A percentile compares a stretch with the other conserved stretches of the same genome.
Evolutionary conservation across 129 eudicot genomes (phyloP).

Genomic region (Apium graveolens): DNA sequence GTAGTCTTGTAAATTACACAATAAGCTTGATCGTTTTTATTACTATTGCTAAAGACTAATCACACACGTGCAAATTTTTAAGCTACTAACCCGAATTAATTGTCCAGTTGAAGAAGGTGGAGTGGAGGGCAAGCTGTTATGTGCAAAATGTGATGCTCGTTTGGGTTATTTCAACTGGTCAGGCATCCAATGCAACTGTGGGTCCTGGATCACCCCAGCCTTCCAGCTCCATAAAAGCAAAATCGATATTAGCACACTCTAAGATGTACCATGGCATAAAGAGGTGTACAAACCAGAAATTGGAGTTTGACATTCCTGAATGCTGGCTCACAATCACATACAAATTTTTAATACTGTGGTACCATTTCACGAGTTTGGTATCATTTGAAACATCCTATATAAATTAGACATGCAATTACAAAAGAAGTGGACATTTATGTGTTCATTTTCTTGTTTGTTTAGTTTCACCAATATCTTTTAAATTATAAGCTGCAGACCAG

Average conservation of each 20-base stretch:
- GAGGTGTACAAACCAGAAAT: not conserved
- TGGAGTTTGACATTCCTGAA: not conserved
- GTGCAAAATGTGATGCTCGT: conserved; percentile 79
- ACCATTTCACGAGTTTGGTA: conserved; percentile 3
- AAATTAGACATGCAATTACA: not conserved
- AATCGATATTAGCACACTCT: conserved; percentile 73
- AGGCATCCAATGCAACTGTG: conserved; percentile 96
- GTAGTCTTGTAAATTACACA: not conserved
- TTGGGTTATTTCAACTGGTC: conserved; percentile 97
- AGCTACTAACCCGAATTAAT: not conserved
- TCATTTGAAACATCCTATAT: not conserved
- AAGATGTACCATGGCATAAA: not conserved
- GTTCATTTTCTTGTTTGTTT: not conserved
- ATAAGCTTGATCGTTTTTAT: not conserved
- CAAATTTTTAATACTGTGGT: not conserved
- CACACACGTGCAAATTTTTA: not conserved
- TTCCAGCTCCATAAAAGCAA: conserved; percentile 92
- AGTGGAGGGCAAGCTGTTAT: conserved; percentile 79
- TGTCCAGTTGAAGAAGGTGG: conserved; percentile 82
- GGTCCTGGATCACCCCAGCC: conserved; percentile 97
- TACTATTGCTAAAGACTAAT: not conserved
- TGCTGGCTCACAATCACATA: not conserved
- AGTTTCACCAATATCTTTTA: not conserved
- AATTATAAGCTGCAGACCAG: not conserved
- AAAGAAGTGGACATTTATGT: not conserved